A percentile compares a stretch with the other conserved stretches of the same genome.
phyloP scores from a whole-genome alignment of 768 basidiomycete genomes.

The Lactarius hengduanensis region DNA sequence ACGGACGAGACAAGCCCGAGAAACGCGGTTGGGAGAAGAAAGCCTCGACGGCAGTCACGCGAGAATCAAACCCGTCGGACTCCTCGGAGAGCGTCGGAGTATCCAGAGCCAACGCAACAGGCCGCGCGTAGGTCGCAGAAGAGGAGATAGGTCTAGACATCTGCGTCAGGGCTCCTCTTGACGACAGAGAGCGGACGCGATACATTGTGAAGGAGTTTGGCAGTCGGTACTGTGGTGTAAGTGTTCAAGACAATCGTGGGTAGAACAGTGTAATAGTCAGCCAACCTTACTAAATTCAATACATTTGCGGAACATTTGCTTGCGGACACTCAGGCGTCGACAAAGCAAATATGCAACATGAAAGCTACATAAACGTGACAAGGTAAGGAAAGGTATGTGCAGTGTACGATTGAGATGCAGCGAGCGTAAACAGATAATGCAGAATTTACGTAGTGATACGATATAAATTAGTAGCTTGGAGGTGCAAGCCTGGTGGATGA shows the following conservation, averaged over 20 bases:
- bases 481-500: slow-evolving; percentile 7
- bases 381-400: slow-evolving; percentile 21
- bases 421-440: slow-evolving; percentile 25
- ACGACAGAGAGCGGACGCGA: slow-evolving; percentile 16
- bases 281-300: slow-evolving; percentile 15
- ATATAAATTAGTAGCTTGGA: slow-evolving; percentile 22
- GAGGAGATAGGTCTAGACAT: slow-evolving; percentile 17
- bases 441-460: slow-evolving; percentile 26
- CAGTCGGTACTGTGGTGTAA: background rate
- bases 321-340: slow-evolving; percentile 14
- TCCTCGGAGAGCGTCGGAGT: slow-evolving; percentile 60
- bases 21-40: slow-evolving; percentile 83
- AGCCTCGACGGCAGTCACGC: slow-evolving; percentile 59
- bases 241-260: background rate
- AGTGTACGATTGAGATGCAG: slow-evolving; percentile 21
- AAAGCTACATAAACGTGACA: slow-evolving; percentile 29
- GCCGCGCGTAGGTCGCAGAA: slow-evolving; percentile 19
- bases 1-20: slow-evolving; percentile 68
- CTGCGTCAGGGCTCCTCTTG: slow-evolving; percentile 12
- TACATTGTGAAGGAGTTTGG: slow-evolving; percentile 16
- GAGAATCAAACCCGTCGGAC: slow-evolving; percentile 53
- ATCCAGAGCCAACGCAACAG: slow-evolving; percentile 46
- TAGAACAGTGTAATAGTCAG: background rate
- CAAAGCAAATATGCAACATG: slow-evolving; percentile 27
- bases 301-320: slow-evolving; percentile 19